A percentile compares a stretch with the other conserved stretches of the same genome.
phyloP scores from a whole-genome alignment of 768 basidiomycete species.

The Paxillus involutus region DNA sequence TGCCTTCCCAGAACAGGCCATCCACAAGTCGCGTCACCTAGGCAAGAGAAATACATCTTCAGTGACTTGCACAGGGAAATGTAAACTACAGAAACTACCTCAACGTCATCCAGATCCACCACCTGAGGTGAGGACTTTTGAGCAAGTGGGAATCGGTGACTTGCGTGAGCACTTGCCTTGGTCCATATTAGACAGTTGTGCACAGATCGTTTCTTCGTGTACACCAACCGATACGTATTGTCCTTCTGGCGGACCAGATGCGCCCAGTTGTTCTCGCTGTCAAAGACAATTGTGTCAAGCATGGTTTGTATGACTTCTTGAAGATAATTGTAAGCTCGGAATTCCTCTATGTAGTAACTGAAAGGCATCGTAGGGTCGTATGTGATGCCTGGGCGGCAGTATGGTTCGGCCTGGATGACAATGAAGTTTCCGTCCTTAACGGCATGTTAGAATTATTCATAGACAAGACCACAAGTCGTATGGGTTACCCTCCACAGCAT shows the following conservation, averaged over 20 bases:
- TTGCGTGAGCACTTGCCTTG: constrained; percentile 14
- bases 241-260: constrained; percentile 31
- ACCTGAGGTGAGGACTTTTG: constrained; percentile 16
- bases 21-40: constrained; percentile 26
- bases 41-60: neutral
- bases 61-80: neutral
- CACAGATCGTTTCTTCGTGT: constrained; percentile 22
- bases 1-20: constrained; percentile 27
- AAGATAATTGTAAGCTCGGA: constrained; percentile 20
- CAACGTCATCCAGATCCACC: constrained; percentile 31
- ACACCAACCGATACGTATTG: constrained; percentile 24
- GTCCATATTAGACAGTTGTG: constrained; percentile 28
- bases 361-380: neutral
- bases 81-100: constrained; percentile 11
- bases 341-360: constrained; percentile 13
- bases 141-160: neutral
- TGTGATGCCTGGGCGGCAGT: constrained; percentile 15
- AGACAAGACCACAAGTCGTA: neutral
- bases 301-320: constrained; percentile 34
- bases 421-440: constrained; percentile 27
- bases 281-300: constrained; percentile 30
- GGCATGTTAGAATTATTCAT: constrained; percentile 6
- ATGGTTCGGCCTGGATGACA: constrained; percentile 31
- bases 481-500: constrained; percentile 26
- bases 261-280: constrained; percentile 34